These are phyloP conservation scores for Fusarium nodosum DNA, from an alignment of 2,329 filamentous ascomycete species.

Conservation along the genomic window DNA sequence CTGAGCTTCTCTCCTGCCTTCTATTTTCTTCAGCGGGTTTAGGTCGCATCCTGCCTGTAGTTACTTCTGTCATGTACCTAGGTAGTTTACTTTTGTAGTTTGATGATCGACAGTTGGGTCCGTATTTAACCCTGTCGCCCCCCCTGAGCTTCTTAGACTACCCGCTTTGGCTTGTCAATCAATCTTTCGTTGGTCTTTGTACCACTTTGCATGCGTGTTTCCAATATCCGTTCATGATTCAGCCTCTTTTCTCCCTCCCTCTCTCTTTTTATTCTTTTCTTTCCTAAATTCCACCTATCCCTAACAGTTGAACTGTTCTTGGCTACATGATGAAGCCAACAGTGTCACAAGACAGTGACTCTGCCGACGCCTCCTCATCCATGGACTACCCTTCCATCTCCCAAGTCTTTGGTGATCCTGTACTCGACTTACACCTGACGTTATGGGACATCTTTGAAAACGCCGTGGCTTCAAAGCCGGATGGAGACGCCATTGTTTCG, in stretches of 20 bases:
- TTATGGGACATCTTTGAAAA: slow-evolving; percentile 54
- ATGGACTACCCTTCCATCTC: slow-evolving; percentile 33
- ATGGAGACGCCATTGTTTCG: slow-evolving; percentile 55
- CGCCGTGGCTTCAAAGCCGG: slow-evolving; percentile 49
- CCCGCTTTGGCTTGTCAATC: slow-evolving; percentile 1
- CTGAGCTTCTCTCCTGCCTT: slow-evolving; percentile 13
- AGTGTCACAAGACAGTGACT: slow-evolving; percentile 21
- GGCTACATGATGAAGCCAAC: slow-evolving; percentile 26
- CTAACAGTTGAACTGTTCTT: neutral
- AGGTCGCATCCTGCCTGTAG: neutral
- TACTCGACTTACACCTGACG: slow-evolving; percentile 49
- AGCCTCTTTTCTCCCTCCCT: slow-evolving; percentile 30
- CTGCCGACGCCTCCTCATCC: slow-evolving; percentile 15
- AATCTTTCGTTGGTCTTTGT: slow-evolving; percentile 26
- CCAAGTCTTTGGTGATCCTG: slow-evolving; percentile 49
- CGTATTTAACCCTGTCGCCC: slow-evolving; percentile 44
- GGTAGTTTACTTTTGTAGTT: neutral
- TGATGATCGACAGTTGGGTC: slow-evolving; percentile 6
- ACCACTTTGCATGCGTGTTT: slow-evolving; percentile 35
- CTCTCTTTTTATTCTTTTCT: neutral
- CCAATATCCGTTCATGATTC: slow-evolving; percentile 37
- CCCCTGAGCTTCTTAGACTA: slow-evolving; percentile 7
- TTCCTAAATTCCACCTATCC: neutral
- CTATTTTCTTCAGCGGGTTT: neutral
- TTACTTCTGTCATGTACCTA: neutral